phyloP scores from a whole-genome alignment of 306 rosid species.

The Trichosanthes truncata region DNA sequence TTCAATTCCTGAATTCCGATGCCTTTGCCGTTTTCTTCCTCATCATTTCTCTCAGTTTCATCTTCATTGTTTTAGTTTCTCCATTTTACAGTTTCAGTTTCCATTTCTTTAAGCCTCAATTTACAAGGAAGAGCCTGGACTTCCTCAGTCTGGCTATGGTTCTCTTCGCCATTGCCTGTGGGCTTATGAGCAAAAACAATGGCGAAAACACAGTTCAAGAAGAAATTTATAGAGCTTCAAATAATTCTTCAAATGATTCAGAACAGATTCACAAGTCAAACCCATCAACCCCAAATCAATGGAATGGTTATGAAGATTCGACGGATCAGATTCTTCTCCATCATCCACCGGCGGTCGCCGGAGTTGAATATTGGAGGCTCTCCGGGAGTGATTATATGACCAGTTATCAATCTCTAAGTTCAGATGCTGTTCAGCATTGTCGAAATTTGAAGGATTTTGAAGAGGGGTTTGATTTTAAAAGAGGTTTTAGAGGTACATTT shows the following conservation, averaged over 20 bases:
- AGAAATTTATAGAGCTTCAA: constrained; percentile 12
- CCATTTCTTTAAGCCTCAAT: constrained; percentile 44
- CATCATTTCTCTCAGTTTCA: constrained; percentile 32
- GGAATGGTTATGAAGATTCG: constrained; percentile 51
- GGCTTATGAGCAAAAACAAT: constrained; percentile 47
- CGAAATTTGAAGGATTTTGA: constrained; percentile 20
- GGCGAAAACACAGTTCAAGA: constrained; percentile 22
- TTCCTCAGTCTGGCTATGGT: constrained; percentile 59
- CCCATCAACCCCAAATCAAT: constrained; percentile 30
- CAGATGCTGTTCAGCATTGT: constrained; percentile 21
- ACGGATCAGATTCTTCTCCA: constrained; percentile 67
- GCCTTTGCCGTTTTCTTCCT: constrained; percentile 26
- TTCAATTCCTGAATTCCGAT: constrained; percentile 33
- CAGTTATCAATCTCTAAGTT: constrained; percentile 16
- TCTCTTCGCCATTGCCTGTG: constrained; percentile 78
- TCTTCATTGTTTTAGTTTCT: constrained; percentile 36
- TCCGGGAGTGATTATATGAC: constrained; percentile 37
- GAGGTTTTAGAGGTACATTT: constrained; percentile 22
- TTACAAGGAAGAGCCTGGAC: constrained; percentile 72
- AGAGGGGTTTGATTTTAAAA: constrained; percentile 14
- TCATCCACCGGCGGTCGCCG: constrained; percentile 30
- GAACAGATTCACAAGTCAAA: constrained; percentile 18
- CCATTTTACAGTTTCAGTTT: constrained; percentile 38
- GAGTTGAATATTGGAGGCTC: constrained; percentile 51
- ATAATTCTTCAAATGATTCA: background rate